A percentile compares a stretch with the other conserved stretches of the same genome.
Conservation (phyloP, 73 alveolate species). For the Stentor roeselii region DNA sequence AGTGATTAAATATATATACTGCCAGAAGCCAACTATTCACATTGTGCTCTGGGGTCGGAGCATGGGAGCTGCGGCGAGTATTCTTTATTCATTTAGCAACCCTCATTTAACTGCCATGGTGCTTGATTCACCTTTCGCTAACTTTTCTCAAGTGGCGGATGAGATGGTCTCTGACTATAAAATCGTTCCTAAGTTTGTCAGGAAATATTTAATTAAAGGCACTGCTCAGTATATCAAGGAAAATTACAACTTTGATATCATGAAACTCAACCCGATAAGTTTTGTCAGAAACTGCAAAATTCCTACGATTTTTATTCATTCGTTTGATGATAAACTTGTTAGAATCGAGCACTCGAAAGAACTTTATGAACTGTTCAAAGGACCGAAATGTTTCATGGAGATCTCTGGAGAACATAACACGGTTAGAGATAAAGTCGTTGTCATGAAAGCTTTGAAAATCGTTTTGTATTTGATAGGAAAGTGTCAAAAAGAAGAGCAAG, state of each 20-base stretch:
- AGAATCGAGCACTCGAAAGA: slow-evolving; percentile 53
- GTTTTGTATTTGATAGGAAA: background rate
- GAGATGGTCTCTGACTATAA: slow-evolving; percentile 52
- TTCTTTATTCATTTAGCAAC: slow-evolving; percentile 29
- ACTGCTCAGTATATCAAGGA: slow-evolving; percentile 30
- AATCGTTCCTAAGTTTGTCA: slow-evolving; percentile 39
- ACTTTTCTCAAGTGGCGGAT: slow-evolving; percentile 37
- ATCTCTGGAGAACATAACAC: slow-evolving; percentile 91
- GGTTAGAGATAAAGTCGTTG: slow-evolving; percentile 31
- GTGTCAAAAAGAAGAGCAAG: background rate
- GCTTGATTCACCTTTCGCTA: slow-evolving; percentile 61
- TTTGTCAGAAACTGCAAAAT: slow-evolving; percentile 52
- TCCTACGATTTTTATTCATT: slow-evolving; percentile 69
- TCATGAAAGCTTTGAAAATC: background rate
- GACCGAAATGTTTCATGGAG: slow-evolving; percentile 77
- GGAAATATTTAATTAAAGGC: slow-evolving; percentile 45
- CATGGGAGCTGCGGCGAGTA: slow-evolving; percentile 70
- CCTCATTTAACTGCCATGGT: slow-evolving; percentile 49
- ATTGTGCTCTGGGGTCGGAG: slow-evolving; percentile 79
- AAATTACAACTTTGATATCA: slow-evolving; percentile 57
- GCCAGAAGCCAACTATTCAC: slow-evolving; percentile 38
- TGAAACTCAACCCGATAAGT: slow-evolving; percentile 42
- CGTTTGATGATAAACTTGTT: slow-evolving; percentile 64
- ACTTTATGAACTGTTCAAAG: slow-evolving; percentile 64
- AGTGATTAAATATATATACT: slow-evolving; percentile 52